phyloP scores from a whole-genome alignment of 164 flowering plant genomes.

The Tinospora cordifolia region DNA sequence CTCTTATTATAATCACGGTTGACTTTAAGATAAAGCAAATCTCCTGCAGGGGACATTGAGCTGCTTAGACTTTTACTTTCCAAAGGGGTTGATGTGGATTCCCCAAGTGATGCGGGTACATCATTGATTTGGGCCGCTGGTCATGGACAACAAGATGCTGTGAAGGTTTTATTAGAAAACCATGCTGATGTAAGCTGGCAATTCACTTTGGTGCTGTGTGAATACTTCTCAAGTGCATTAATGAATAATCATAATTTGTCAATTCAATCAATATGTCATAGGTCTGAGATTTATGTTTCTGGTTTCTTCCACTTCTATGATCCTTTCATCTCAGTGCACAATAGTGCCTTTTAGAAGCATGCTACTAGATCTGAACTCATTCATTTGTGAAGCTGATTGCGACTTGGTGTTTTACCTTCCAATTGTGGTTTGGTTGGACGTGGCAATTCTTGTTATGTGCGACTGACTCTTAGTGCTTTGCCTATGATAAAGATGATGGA shows the following conservation, averaged over 20 bases:
- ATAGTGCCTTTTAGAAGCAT: background rate
- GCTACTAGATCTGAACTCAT: background rate
- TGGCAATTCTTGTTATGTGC: background rate
- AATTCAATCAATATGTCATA: too few relatives aligned
- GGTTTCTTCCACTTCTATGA: background rate
- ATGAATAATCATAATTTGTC: background rate
- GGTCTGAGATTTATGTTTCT: background rate
- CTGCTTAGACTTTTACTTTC: constrained; percentile 51
- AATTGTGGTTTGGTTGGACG: background rate
- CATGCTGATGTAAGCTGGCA: constrained; percentile 57
- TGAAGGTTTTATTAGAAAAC: constrained; percentile 61
- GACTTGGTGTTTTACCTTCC: background rate
- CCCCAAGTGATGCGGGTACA: constrained; percentile 86
- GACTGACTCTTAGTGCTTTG: background rate
- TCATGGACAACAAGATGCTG: constrained; percentile 70
- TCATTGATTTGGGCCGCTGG: constrained; percentile 96
- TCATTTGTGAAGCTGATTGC: background rate
- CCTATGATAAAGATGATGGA: background rate
- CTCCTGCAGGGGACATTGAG: constrained; percentile 62
- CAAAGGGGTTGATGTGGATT: constrained; percentile 56
- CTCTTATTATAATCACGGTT: background rate
- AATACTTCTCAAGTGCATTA: background rate
- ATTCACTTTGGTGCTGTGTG: background rate
- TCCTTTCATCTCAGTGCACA: background rate
- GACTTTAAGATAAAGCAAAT: background rate